phyloP scores from a whole-genome alignment of 495 filamentous ascomycete genomes.

The Viridothelium virens region DNA sequence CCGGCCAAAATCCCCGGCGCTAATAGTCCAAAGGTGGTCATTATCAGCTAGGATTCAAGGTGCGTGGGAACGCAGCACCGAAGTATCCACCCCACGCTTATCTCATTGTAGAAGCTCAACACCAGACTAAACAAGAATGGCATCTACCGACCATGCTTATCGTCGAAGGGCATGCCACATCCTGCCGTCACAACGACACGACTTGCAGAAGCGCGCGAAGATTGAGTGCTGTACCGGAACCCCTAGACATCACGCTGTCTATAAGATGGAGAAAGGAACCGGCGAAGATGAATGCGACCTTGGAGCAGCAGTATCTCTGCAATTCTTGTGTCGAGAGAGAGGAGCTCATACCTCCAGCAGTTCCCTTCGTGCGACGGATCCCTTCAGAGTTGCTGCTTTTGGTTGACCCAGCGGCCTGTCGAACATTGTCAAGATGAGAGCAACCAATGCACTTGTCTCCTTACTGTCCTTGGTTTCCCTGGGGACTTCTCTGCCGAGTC shows the following conservation, averaged over 20 bases:
- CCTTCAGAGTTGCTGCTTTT: background rate
- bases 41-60: background rate
- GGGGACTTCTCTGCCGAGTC: background rate
- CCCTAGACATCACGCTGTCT: background rate
- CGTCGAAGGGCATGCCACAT: background rate
- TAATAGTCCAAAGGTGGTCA: background rate
- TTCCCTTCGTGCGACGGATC: background rate
- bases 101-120: background rate
- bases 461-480: background rate
- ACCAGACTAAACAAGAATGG: background rate
- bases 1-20: background rate
- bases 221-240: background rate
- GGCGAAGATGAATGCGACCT: background rate
- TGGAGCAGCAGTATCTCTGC: background rate
- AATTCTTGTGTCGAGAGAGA: background rate
- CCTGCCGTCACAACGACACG: background rate
- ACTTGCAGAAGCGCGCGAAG: background rate
- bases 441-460: background rate
- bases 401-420: background rate
- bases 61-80: background rate
- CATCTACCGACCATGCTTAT: background rate
- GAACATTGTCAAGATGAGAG: background rate
- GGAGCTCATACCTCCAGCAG: background rate
- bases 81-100: background rate
- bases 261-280: background rate